Conservation (phyloP, 768 basidiomycete species). For the Polyporus arcularius region DNA sequence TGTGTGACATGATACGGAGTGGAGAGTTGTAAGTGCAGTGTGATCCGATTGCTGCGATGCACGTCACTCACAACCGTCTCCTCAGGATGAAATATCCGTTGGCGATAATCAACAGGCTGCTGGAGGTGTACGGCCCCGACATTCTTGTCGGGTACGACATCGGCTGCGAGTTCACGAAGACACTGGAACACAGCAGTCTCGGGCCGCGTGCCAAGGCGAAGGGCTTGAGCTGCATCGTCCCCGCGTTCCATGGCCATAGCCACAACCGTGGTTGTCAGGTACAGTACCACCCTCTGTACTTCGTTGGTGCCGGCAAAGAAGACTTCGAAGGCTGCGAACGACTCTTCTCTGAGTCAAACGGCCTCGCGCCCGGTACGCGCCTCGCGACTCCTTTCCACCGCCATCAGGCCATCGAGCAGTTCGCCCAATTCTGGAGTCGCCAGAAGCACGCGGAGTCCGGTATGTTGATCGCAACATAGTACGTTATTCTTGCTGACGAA, state of each 20-base stretch:
- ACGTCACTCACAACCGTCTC: too few relatives aligned
- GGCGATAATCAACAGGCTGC: constrained; percentile 20
- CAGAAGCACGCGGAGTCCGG: constrained; percentile 28
- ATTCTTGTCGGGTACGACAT: constrained; percentile 29
- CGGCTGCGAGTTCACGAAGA: constrained; percentile 27
- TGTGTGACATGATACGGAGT: too few relatives aligned
- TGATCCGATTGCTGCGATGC: too few relatives aligned
- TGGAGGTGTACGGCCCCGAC: constrained; percentile 23
- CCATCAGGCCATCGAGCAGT: constrained; percentile 27
- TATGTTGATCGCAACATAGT: constrained; percentile 12
- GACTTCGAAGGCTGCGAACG: constrained; percentile 33
- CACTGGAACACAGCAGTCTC: constrained; percentile 16
- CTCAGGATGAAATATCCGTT: constrained; percentile 28
- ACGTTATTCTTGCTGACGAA: too few relatives aligned
- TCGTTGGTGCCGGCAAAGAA: constrained; percentile 26
- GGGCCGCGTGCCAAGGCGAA: constrained; percentile 7
- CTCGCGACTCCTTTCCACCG: constrained; percentile 30
- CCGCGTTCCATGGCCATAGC: constrained; percentile 32
- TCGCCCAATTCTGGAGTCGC: constrained; percentile 23
- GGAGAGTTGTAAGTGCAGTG: too few relatives aligned
- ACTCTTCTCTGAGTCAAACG: constrained; percentile 29
- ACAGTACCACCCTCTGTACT: constrained; percentile 30
- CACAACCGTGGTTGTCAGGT: constrained; percentile 33
- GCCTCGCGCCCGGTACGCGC: constrained; percentile 21
- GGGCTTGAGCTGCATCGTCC: constrained; percentile 20